Conservation (phyloP, 2,329 filamentous ascomycete species). For the Microascus cirrosus region DNA sequence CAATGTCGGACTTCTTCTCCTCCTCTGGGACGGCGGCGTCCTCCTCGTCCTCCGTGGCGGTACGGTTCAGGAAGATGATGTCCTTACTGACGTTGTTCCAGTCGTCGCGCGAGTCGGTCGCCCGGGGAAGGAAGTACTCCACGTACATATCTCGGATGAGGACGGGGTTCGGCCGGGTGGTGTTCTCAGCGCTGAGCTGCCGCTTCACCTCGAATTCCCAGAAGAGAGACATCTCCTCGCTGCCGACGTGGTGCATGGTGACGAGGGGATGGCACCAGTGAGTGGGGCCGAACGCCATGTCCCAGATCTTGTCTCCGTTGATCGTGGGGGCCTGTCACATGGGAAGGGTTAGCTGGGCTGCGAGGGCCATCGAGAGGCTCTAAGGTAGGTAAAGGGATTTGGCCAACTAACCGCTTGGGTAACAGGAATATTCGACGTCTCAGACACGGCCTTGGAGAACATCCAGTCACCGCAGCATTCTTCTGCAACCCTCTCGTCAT, state of each 20-base stretch:
- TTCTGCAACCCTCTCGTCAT: constrained; percentile 29
- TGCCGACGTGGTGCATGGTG: constrained; percentile 44
- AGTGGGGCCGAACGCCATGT: constrained; percentile 31
- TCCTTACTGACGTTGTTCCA: constrained; percentile 44
- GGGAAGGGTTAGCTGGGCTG: constrained; percentile 26
- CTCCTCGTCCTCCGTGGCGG: constrained; percentile 18
- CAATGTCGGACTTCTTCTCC: constrained; percentile 27
- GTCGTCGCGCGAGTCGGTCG: constrained; percentile 28
- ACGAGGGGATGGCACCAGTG: constrained; percentile 48
- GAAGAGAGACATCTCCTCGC: constrained; percentile 37
- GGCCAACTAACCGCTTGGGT: constrained; percentile 2
- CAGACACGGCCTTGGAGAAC: constrained; percentile 33
- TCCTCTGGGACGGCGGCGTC: constrained; percentile 24
- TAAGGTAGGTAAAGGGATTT: background rate
- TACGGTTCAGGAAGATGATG: constrained; percentile 28
- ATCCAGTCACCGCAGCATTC: constrained; percentile 42
- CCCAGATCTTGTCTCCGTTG: constrained; percentile 42
- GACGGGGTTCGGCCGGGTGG: constrained; percentile 22
- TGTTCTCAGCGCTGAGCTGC: constrained; percentile 19
- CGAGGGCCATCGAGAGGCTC: constrained; percentile 15
- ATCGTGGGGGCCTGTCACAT: constrained; percentile 31
- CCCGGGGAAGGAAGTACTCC: constrained; percentile 31
- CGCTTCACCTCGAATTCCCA: constrained; percentile 38
- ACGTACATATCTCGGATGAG: constrained; percentile 38
- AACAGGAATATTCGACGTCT: constrained; percentile 19